Conservation (phyloP, 2,329 filamentous ascomycete species). For the Catunica adiposa region DNA sequence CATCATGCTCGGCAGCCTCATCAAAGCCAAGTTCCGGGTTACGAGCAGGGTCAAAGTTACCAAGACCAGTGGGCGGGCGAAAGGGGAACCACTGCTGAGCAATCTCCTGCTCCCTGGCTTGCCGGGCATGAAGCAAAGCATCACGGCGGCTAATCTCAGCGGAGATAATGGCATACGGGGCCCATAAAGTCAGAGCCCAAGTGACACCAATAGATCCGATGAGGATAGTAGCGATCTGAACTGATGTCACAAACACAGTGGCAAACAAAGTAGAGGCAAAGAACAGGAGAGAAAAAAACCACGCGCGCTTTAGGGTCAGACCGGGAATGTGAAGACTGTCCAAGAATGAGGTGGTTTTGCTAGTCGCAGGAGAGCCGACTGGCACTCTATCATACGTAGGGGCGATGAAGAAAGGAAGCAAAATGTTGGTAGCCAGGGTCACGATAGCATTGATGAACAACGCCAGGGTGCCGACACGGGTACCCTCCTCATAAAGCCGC, state of each 20-base stretch:
- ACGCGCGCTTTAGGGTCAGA: conserved; percentile 73
- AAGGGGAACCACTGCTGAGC: conserved; percentile 13
- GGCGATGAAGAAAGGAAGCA: conserved; percentile 72
- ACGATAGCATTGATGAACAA: conserved; percentile 77
- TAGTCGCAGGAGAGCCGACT: conserved; percentile 16
- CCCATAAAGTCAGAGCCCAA: conserved; percentile 89
- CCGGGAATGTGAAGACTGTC: conserved; percentile 57
- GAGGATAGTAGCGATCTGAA: conserved; percentile 55
- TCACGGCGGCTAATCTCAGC: conserved; percentile 79
- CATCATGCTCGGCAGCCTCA: conserved; percentile 47
- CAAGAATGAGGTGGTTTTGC: conserved; percentile 27
- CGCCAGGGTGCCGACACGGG: conserved; percentile 74
- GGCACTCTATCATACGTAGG: conserved; percentile 48
- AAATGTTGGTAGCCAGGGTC: conserved; percentile 63
- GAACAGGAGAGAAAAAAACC: conserved; percentile 71
- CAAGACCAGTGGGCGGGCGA: conserved; percentile 11
- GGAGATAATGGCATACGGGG: conserved; percentile 86
- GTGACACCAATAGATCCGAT: conserved; percentile 74
- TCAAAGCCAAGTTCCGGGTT: conserved; percentile 24
- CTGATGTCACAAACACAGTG: conserved; percentile 60
- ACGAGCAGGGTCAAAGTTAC: conserved; percentile 8
- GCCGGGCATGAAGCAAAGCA: conserved; percentile 31
- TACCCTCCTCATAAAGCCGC: conserved; percentile 65
- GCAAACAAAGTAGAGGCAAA: conserved; percentile 69
- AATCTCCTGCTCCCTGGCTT: conserved; percentile 17